Evolutionary conservation across 495 filamentous ascomycete species (phyloP), one percentile per base, ranked within the genome.

Genomic region (Hypoxylon fuscum): DNA sequence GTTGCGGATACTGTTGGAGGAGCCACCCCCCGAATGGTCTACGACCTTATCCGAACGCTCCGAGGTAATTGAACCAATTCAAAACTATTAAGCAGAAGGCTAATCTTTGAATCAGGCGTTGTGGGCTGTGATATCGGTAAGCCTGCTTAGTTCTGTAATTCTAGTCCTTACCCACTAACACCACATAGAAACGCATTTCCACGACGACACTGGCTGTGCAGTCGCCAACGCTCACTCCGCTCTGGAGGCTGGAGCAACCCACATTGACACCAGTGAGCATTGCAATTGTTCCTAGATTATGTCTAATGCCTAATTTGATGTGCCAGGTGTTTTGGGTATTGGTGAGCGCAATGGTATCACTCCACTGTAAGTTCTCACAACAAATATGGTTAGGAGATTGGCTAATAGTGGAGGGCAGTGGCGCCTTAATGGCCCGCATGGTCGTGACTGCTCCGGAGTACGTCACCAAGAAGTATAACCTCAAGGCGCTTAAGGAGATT

Each of bases 1-100:
- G 90, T 93, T 73, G 90, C 90, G 61, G 90, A 94, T 72, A 94
- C 90, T 41, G 90, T 94, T 65, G 90, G 89, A 58, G 90, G 88
- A 64, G 90, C 90, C 51, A 85, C 85, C 37, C 90, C 90, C 15
- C 83, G 89, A 54, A 87, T 91, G 74, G 90, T 97, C 37, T 97
- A 95, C 78, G 93, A 97, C 12, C 32, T 35, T 35, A 12, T 35
- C 32, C 32, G 32, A 5, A 35, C 32, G 4, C 32, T 35, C 2
- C 32, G 32, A 5, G 32, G n/a, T n/a, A n/a, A n/a, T n/a, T n/a
- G n/a, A n/a, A n/a, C n/a, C n/a, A n/a, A n/a, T n/a, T n/a, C n/a
- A n/a, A n/a, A n/a, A n/a, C n/a, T n/a, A n/a, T n/a, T n/a, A n/a
- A n/a, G n/a, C n/a, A n/a, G n/a, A n/a, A n/a, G n/a, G n/a, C n/a